Conservation (phyloP, 2,329 filamentous ascomycete species). For the Fusarium sp. region DNA sequence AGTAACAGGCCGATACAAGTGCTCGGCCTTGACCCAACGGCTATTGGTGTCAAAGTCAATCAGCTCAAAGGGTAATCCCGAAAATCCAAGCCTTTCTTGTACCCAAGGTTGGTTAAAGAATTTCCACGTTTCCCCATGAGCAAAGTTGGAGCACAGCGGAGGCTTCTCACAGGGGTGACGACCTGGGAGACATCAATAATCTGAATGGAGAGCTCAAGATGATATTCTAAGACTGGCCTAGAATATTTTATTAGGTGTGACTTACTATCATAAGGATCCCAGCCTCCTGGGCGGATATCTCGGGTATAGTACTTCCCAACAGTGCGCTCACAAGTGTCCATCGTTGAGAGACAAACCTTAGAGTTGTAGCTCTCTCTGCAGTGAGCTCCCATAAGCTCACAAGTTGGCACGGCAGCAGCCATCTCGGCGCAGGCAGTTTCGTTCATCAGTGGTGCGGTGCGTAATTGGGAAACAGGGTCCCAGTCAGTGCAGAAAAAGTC, state of each 20-base stretch:
- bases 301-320: constrained; percentile 13
- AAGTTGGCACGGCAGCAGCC: constrained; percentile 23
- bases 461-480: not conserved
- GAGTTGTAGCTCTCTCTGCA: constrained; percentile 13
- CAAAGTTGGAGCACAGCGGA: constrained; percentile 20
- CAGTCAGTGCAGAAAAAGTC: constrained; percentile 32
- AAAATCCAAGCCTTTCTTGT: constrained; percentile 23
- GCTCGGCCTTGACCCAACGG: constrained; percentile 17
- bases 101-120: constrained; percentile 27
- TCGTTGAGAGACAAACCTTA: constrained; percentile 7
- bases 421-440: constrained; percentile 7
- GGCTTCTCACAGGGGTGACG: not conserved
- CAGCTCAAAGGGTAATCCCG: not conserved
- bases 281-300: constrained; percentile 3
- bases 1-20: constrained; percentile 14
- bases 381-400: not conserved
- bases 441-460: constrained; percentile 22
- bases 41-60: constrained; percentile 19
- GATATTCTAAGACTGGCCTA: too few relatives aligned
- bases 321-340: constrained; percentile 13
- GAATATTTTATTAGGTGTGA: not conserved
- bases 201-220: not conserved
- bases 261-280: constrained; percentile 31
- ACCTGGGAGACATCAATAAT: not conserved
- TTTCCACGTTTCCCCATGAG: constrained; percentile 19